Base-by-base conservation (phyloP, 768 basidiomycete genomes). In the Macrolepiota dolichaula region DNA sequence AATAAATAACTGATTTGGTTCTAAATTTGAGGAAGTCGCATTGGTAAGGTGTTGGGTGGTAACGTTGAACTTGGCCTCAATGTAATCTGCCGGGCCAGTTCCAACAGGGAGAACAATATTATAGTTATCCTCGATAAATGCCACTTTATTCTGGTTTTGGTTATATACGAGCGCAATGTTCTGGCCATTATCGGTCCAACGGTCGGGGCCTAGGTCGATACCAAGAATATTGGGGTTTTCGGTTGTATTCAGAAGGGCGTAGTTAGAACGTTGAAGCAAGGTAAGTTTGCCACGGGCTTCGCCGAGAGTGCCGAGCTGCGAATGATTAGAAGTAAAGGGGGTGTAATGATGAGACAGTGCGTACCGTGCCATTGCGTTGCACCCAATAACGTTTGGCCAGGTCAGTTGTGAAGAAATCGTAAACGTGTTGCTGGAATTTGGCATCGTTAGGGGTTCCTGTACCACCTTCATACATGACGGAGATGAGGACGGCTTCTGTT, bases 211-310 rank as follows among this genome's bases (percentile, higher is more conserved):
- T 5, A 83, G 75, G 42, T 76, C 73, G 53, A 82, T 81, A 24
- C 81, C 82, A 52, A 80, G 71, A 25, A 75, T 74, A 40, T 77
- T 77, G 19, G 71, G 66, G 25, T 73, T 72, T 4, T 73, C 66
- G 0, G 73, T 38, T 1, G 80, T 76, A 13, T 57, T 47, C 38
- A 83, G 73, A 22, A 79, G 71, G 29, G 71, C 63, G 62, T 78
- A 81, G 29, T 71, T 68, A 68, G 77, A 82, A 5, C 83, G 79
- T 58, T 82, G 79, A 37, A 85, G 75, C 29, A 83, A 76, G 13
- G 77, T 79, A 5, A 82, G 71, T 65, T 82, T 84, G 19, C 81
- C 81, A 2, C 83, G 78, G 1, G 81, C 78, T 69, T 81, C 74
- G 1, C 81, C 81, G 5, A 85, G 73, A 2, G 77, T 81, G 7